Base-by-base conservation (phyloP, 2,329 filamentous ascomycete genomes). In the Neofusicoccum umdonicola region DNA sequence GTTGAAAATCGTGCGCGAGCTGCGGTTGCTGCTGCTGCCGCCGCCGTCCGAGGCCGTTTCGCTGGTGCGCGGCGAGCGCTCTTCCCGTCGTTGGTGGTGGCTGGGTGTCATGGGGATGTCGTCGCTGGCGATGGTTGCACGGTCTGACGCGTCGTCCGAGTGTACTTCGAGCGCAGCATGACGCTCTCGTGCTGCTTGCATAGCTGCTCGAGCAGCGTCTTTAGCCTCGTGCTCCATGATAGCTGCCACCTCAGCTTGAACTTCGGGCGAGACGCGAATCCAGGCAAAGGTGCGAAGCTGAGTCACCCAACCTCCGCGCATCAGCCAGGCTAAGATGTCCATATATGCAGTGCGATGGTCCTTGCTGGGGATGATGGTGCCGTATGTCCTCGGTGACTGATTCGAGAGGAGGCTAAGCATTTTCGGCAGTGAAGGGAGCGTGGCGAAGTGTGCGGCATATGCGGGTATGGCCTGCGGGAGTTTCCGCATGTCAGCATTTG, bases 281-380 rank as follows among this genome's bases (percentile, higher is more conserved):
- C 95, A 96, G 12, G 90, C 92, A 76, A 96, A 97, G 0, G 92
- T 95, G 67, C 93, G 91, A 5, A 99, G 84, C 75, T 97, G 93
- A 0, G 91, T 96, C 0, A 97, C 93, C 91, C 95, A 97, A 13
- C 92, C 93, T 52, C 92, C 90, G 45, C 93, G 88, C 80, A 98
- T 88, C 8, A 99, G 85, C 92, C 94, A 99, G 22, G 92, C 93
- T 31, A 99, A 82, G 77, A 98, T 96, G 39, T 91, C 87, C 77
- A 98, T 89, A 76, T 97, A 99, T 2, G 89, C 88, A 6, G 89
- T 88, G 48, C 94, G 90, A 74, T 97, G 93, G 71, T 92, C 90
- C 75, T 93, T 93, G 72, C 88, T 93, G 0, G 94, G 94, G 50
- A 93, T 93, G 69, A 96, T 89, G 62, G 84, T 84, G 71, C 92